Base-by-base conservation (phyloP, 2,329 filamentous ascomycete genomes). In the Proliferodiscus dingleyae region DNA sequence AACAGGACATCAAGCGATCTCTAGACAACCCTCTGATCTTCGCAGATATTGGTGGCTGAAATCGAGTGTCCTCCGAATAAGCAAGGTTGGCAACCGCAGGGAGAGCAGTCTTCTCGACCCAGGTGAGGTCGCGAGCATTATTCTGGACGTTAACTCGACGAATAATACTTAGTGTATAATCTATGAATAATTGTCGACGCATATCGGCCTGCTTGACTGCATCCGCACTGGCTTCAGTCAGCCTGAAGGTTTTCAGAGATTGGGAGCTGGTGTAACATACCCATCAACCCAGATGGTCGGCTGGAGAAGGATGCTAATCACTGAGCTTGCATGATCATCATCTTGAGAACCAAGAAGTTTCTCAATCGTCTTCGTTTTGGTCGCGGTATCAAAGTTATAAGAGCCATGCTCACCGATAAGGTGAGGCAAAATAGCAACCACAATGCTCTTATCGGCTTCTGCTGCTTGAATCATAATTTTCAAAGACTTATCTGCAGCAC, bases 341-440 rank as follows among this genome's bases (percentile, higher is more conserved):
- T 58, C 46, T 6, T 59, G 50, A 11, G 49, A 38, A 8, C 32
- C 38, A 5, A 65, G 49, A 5, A 65, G 43, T 51, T 78, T 83
- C 56, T 94, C 88, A 1, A 95, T 70, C 0, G 88, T 91, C 67
- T 91, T 95, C 2, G 84, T 85, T 63, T 86, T 93, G 1, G 90
- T 95, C 46, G 85, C 74, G 52, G 87, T 83, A 61, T 97, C 93
- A 60, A 97, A 93, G 61, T 85, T 87, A 55, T 88, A 81, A 2
- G 77, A 76, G 2, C 87, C 87, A 49, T 83, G 71, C 41, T 80
- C 78, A 29, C 80, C 78, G 34, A 93, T 74, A n/a, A 96, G 69
- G 19, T 79, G 78, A 32, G 74, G 72, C 10, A 93, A 68, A 5
- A 91, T 70, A 1, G 75, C 69, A 3, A 75, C 65, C 1, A 87